Conservation (phyloP, 1,139 yeast species). For the Diutina neorugosa region DNA sequence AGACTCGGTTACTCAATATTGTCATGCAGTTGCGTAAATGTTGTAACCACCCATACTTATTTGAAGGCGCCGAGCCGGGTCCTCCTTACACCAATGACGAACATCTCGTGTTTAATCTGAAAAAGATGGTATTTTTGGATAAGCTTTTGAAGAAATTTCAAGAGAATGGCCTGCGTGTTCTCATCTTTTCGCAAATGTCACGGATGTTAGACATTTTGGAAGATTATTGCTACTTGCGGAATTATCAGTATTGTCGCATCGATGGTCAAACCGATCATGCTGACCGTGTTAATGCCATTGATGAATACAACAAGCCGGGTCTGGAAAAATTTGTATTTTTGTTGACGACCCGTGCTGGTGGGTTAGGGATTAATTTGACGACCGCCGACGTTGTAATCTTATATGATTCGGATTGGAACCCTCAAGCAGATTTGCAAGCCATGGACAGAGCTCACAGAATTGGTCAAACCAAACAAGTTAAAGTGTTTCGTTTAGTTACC, state of each 20-base stretch:
- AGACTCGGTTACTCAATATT: conserved; percentile 78
- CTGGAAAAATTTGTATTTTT: conserved; percentile 77
- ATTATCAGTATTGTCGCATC: conserved; percentile 78
- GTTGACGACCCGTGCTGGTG: conserved; percentile 97
- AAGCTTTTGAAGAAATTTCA: conserved; percentile 64
- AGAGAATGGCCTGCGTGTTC: conserved; percentile 74
- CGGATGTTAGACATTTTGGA: conserved; percentile 83
- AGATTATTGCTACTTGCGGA: conserved; percentile 81
- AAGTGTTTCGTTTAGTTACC: conserved; percentile 83
- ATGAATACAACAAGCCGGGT: conserved; percentile 75
- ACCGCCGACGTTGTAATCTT: conserved; percentile 85
- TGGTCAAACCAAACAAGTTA: conserved; percentile 94
- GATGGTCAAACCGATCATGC: conserved; percentile 95
- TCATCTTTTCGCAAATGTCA: conserved; percentile 93
- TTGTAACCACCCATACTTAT: conserved; percentile 92
- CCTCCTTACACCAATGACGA: conserved; percentile 97
- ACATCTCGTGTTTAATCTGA: conserved; percentile 77
- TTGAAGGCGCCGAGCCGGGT: conserved; percentile 98
- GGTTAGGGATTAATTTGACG: conserved; percentile 88
- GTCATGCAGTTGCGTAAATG: conserved; percentile 96
- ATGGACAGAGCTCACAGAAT: conserved; percentile 99
- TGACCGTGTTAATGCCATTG: conserved; percentile 85
- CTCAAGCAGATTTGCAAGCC: conserved; percentile 97
- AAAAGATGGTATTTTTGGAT: conserved; percentile 83
- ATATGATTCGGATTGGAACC: conserved; percentile 97